Evolutionary conservation across 805 yeast species (phyloP).

Genomic region (Lipomyces chichibuensis): DNA sequence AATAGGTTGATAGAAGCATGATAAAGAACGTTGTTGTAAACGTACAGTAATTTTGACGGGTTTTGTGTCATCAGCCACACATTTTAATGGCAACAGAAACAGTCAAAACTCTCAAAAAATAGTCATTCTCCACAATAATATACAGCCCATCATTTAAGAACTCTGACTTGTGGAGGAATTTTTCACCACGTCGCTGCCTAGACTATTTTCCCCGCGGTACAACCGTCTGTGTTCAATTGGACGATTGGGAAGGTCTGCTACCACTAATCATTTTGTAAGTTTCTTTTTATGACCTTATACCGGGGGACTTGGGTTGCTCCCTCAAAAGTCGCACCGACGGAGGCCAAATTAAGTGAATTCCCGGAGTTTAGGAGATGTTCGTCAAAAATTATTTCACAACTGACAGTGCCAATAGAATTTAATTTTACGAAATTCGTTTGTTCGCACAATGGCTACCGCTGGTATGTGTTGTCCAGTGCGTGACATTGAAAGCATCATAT

Average conservation of each 20-base stretch:
- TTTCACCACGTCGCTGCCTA: conserved; percentile 21
- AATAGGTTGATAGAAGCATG: no score
- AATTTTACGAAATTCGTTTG: not conserved
- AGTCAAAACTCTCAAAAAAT: not conserved
- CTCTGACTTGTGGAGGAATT: not conserved
- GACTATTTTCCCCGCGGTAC: conserved; percentile 9
- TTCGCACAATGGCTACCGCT: conserved; percentile 22
- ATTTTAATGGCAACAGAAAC: not conserved
- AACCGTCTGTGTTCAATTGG: conserved; percentile 6
- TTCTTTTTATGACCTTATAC: not conserved
- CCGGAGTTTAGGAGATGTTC: not conserved
- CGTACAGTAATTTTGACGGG: not conserved
- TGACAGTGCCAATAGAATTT: conserved; percentile 4
- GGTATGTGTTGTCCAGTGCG: not conserved
- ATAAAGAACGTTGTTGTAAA: no score
- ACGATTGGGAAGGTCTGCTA: not conserved
- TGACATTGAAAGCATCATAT: not conserved
- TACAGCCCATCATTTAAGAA: not conserved
- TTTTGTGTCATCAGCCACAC: not conserved
- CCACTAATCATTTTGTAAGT: conserved; percentile 8
- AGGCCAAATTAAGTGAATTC: not conserved
- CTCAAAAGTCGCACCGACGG: not conserved
- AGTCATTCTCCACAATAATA: not conserved
- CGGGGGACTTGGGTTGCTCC: no score
- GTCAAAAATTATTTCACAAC: not conserved